These are phyloP conservation scores for Myochromella boudieri DNA, from an alignment of 768 basidiomycete genomes.

Conservation along the genomic window DNA sequence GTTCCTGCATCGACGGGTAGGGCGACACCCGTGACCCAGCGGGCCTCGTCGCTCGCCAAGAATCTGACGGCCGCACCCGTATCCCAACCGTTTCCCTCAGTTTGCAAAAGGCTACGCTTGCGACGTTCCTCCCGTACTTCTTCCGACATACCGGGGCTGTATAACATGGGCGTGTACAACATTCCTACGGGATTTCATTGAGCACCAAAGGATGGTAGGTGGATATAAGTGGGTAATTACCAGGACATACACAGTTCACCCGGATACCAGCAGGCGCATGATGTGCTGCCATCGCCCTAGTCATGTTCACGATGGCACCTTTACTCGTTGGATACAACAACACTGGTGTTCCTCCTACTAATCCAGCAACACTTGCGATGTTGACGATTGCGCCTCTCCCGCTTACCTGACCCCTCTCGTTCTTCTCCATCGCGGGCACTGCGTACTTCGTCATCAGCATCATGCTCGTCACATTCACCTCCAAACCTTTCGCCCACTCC, in stretches of 20 bases:
- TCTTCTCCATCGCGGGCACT: conserved; percentile 42
- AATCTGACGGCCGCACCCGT: conserved; percentile 38
- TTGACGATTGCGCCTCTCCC: conserved; percentile 43
- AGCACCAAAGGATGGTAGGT: not conserved
- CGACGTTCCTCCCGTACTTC: conserved; percentile 36
- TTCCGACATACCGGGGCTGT: conserved; percentile 31
- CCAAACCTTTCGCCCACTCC: conserved; percentile 35
- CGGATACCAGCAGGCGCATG: conserved; percentile 39
- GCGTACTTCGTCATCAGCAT: conserved; percentile 43
- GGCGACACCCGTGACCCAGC: conserved; percentile 42
- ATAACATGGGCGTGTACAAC: conserved; percentile 44
- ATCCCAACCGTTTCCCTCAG: conserved; percentile 46
- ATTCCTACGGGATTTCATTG: conserved; percentile 27
- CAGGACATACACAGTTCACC: conserved; percentile 42
- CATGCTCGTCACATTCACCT: conserved; percentile 42
- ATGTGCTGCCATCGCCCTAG: conserved; percentile 43
- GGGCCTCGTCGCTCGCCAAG: conserved; percentile 39
- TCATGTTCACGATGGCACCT: conserved; percentile 44
- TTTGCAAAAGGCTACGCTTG: conserved; percentile 35
- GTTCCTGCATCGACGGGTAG: conserved; percentile 42
- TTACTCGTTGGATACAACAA: conserved; percentile 43
- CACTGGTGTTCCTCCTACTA: conserved; percentile 38
- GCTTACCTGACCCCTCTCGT: conserved; percentile 23
- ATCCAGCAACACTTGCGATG: conserved; percentile 36
- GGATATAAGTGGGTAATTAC: conserved; percentile 20